phyloP scores from a whole-genome alignment of 2,329 filamentous ascomycete species.

The Samsoniella hepiali region DNA sequence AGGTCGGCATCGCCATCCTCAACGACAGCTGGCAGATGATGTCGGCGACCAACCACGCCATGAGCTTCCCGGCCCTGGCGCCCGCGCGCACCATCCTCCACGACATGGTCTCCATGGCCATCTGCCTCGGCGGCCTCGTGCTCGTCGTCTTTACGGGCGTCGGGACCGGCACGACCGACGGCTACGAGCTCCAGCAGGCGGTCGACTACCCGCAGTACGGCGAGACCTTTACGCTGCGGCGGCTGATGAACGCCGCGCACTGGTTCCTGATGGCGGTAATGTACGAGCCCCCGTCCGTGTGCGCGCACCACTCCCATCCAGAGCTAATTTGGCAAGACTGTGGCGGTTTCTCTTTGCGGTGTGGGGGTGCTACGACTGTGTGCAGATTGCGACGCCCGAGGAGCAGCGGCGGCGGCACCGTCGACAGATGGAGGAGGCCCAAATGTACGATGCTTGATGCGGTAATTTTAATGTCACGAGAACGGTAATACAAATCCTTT shows the following conservation, averaged over 20 bases:
- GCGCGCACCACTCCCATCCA: no score
- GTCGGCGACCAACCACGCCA: slow-evolving; percentile 28
- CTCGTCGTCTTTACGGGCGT: slow-evolving; percentile 32
- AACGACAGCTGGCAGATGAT: slow-evolving; percentile 38
- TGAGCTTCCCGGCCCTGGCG: slow-evolving; percentile 27
- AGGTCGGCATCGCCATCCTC: slow-evolving; percentile 34
- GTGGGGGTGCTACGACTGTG: slow-evolving; percentile 30
- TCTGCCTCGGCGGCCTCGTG: slow-evolving; percentile 34
- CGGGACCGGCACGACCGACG: slow-evolving; percentile 10
- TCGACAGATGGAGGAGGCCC: slow-evolving; percentile 14
- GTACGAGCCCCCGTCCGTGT: slow-evolving; percentile 23
- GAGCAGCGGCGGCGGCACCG: not conserved
- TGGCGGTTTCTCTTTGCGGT: slow-evolving; percentile 30
- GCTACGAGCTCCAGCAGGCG: slow-evolving; percentile 22
- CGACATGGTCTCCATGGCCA: slow-evolving; percentile 33
- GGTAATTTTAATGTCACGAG: no score
- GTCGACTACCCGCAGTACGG: not conserved
- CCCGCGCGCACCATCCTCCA: slow-evolving; percentile 30
- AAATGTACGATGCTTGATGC: slow-evolving; percentile 4
- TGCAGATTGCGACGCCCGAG: not conserved
- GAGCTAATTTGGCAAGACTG: slow-evolving; percentile 16
- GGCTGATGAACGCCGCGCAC: slow-evolving; percentile 12
- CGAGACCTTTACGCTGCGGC: slow-evolving; percentile 11
- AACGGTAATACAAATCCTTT: no score
- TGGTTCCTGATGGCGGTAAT: slow-evolving; percentile 22